phyloP scores from a whole-genome alignment of 306 rosid genomes.

The Ochetophila trinervis region DNA sequence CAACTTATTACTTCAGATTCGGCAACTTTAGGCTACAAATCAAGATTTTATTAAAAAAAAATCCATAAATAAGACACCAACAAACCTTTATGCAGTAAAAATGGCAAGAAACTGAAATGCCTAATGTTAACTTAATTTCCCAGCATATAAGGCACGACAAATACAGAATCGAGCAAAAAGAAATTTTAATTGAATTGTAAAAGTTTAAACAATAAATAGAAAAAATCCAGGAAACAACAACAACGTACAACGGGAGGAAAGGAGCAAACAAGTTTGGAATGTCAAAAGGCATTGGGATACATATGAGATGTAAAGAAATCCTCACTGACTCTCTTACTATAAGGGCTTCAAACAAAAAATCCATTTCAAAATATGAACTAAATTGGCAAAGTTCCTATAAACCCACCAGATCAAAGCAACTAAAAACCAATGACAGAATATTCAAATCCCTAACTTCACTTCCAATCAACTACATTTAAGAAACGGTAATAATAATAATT shows the following conservation, averaged over 20 bases:
- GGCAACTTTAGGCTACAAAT: background rate
- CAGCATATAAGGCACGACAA: background rate
- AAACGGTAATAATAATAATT: background rate
- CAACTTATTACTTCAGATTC: background rate
- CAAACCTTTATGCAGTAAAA: background rate
- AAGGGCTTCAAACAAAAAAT: conserved; percentile 18
- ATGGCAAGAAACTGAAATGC: background rate
- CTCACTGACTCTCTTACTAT: conserved; percentile 9
- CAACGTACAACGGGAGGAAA: background rate
- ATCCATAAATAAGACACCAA: conserved; percentile 1
- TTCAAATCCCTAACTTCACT: conserved; percentile 26
- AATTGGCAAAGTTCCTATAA: conserved; percentile 22
- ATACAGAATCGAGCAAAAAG: background rate
- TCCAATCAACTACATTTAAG: conserved; percentile 14
- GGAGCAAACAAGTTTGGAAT: conserved; percentile 11
- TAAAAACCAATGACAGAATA: background rate
- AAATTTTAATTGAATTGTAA: background rate
- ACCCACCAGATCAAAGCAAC: conserved; percentile 27
- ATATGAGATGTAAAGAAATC: conserved; percentile 12
- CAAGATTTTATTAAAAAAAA: no score
- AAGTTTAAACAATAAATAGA: background rate
- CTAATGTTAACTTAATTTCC: conserved; percentile 3
- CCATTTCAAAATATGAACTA: conserved; percentile 16
- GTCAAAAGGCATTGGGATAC: conserved; percentile 3
- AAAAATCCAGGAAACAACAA: no score